These are phyloP conservation scores for Aspergillus baeticus DNA, from an alignment of 495 filamentous ascomycete species.

Conservation along the genomic window DNA sequence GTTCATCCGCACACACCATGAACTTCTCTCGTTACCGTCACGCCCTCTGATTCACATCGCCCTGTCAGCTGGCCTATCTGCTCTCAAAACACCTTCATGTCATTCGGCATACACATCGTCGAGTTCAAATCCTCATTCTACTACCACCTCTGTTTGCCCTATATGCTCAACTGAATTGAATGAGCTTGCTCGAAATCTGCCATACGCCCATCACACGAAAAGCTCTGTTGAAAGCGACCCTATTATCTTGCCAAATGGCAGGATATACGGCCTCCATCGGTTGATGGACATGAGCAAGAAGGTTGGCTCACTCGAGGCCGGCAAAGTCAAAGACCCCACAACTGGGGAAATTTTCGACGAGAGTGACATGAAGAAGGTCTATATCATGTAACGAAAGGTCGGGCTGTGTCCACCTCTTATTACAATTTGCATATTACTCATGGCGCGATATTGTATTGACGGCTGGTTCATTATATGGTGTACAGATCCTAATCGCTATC, in stretches of 20 bases:
- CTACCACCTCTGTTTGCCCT: slow-evolving; percentile 73
- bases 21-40: slow-evolving; percentile 77
- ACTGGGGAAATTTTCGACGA: slow-evolving; percentile 64
- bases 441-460: background rate
- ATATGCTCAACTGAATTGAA: slow-evolving; percentile 96
- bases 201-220: slow-evolving; percentile 92
- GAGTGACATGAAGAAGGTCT: slow-evolving; percentile 79
- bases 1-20: slow-evolving; percentile 84
- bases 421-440: background rate
- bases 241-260: slow-evolving; percentile 80
- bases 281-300: slow-evolving; percentile 76
- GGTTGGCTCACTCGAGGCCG: slow-evolving; percentile 42
- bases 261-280: slow-evolving; percentile 77
- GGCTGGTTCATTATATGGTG: background rate
- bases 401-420: background rate
- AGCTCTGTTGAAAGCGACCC: slow-evolving; percentile 87
- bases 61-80: slow-evolving; percentile 85
- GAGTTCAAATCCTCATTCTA: slow-evolving; percentile 57
- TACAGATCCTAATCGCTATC: slow-evolving; percentile 31
- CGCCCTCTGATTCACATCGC: slow-evolving; percentile 89
- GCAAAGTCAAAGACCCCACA: slow-evolving; percentile 78
- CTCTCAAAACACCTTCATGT: slow-evolving; percentile 93
- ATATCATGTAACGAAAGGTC: slow-evolving; percentile 59
- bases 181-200: slow-evolving; percentile 80
- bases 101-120: slow-evolving; percentile 66